Evolutionary conservation across 163 green algal genomes (phyloP), one percentile per base, ranked within the genome.

Genomic region (Trebouxia gelatinosa): DNA sequence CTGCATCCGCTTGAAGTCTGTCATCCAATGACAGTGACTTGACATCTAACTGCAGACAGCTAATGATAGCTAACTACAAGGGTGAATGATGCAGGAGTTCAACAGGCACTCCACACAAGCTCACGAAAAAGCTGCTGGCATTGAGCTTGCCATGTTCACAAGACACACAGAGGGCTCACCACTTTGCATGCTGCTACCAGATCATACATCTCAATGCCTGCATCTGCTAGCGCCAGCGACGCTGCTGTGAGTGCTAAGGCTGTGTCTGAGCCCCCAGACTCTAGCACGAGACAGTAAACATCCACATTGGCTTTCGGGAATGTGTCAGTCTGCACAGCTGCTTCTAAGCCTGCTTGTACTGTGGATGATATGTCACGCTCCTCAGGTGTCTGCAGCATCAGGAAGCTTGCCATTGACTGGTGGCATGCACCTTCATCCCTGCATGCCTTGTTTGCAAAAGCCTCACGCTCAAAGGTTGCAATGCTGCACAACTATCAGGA

Each of bases 201-300:
- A 79, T 97, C 93, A 26, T 80, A 76, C 80, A 95, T 83, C 58
- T 90, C 83, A 2, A 97, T 88, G 3, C 88, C 90, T 0, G 93
- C 93, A 70, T 97, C 87, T 11, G 92, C 93, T 35, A 97, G 80
- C 32, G 92, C 92, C 74, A 93, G 70, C 5, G 84, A 86, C 9
- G 91, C 92, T 19, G 88, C 90, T 4, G 84, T 89, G 50, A 90
- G 86, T 2, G 84, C 81, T 9, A 90, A 85, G 2, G 88, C 87
- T 34, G 91, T 70, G 75, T 96, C 92, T 2, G 79, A 72, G 16
- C 93, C 93, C 0, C 86, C 92, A 23, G 86, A 82, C 85, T 97
- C 86, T 59, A 95, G 80, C 13, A 95, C 67, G 34, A 92, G 72
- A 61, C 82, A 84, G 11, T 82, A 85, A 38, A 95, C 83, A 77